These are phyloP conservation scores for Chaetomium olivaceum DNA, from an alignment of 2,329 filamentous ascomycete species.

Conservation along the genomic window DNA sequence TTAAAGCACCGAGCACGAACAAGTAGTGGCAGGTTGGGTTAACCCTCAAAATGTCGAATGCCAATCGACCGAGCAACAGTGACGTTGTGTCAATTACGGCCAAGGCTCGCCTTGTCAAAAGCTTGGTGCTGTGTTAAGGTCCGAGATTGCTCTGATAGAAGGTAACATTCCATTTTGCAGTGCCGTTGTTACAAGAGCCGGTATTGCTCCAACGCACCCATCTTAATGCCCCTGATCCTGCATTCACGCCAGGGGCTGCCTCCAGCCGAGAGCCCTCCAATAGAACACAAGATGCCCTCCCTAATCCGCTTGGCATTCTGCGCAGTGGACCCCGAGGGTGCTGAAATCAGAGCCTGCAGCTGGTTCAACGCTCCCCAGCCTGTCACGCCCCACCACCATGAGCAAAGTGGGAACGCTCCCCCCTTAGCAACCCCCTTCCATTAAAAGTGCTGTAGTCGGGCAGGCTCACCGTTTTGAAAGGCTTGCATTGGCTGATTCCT, in stretches of 20 bases:
- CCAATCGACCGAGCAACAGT: neutral
- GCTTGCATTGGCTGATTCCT: constrained; percentile 26
- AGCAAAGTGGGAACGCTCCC: constrained; percentile 19
- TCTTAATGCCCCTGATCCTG: constrained; percentile 17
- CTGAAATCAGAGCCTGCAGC: constrained; percentile 15
- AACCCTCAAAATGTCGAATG: neutral
- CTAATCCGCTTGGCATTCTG: constrained; percentile 1
- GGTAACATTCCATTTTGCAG: neutral
- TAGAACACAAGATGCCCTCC: neutral
- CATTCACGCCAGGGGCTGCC: constrained; percentile 17
- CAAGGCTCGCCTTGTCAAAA: constrained; percentile 1
- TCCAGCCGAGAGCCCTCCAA: neutral
- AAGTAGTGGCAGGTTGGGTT: neutral
- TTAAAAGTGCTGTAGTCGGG: constrained; percentile 26
- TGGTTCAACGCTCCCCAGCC: constrained; percentile 1
- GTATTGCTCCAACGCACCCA: constrained; percentile 1
- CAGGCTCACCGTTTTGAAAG: constrained; percentile 26
- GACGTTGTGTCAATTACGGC: constrained; percentile 2
- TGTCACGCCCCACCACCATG: constrained; percentile 17
- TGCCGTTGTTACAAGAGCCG: neutral
- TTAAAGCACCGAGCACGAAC: neutral
- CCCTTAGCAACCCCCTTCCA: constrained; percentile 23
- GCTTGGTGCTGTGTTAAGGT: constrained; percentile 8
- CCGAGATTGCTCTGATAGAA: constrained; percentile 11
- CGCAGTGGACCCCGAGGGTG: constrained; percentile 22